Evolutionary conservation across 2,329 filamentous ascomycete genomes (phyloP).

Genomic region (Monosporascus sp.): DNA sequence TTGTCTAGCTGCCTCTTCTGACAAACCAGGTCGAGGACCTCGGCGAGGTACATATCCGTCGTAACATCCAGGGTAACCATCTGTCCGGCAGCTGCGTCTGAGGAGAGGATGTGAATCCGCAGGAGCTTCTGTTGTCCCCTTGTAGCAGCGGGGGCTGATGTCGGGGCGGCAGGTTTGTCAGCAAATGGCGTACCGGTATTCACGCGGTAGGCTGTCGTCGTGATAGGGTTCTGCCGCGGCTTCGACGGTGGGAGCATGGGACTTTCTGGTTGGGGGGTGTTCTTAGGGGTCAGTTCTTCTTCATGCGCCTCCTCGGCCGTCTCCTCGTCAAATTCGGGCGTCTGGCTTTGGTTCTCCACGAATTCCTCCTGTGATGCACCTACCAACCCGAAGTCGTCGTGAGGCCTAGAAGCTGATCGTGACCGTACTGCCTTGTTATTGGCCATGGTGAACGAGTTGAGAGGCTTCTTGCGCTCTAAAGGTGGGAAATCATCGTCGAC

Average conservation of each 20-base stretch:
- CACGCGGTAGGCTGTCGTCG: slow-evolving; percentile 54
- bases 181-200: slow-evolving; percentile 42
- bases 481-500: slow-evolving; percentile 82
- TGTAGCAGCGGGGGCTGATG: slow-evolving; percentile 35
- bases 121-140: slow-evolving; percentile 66
- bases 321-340: slow-evolving; percentile 59
- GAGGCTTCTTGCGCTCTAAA: slow-evolving; percentile 64
- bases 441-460: slow-evolving; percentile 75
- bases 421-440: slow-evolving; percentile 62
- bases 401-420: slow-evolving; percentile 68
- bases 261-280: slow-evolving; percentile 40
- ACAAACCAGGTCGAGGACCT: slow-evolving; percentile 74
- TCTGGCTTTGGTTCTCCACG: slow-evolving; percentile 61
- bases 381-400: slow-evolving; percentile 77
- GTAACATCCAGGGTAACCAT: slow-evolving; percentile 70
- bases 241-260: slow-evolving; percentile 24
- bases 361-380: slow-evolving; percentile 65
- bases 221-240: slow-evolving; percentile 51
- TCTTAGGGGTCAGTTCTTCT: slow-evolving; percentile 41
- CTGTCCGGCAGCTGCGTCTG: slow-evolving; percentile 66
- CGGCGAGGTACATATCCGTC: slow-evolving; percentile 76
- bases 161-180: slow-evolving; percentile 48
- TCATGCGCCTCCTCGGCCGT: slow-evolving; percentile 28
- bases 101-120: slow-evolving; percentile 64
- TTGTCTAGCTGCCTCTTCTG: slow-evolving; percentile 74